Base-by-base conservation (phyloP, 331 rosid species). In the Rhamnella rubrinervis region DNA sequence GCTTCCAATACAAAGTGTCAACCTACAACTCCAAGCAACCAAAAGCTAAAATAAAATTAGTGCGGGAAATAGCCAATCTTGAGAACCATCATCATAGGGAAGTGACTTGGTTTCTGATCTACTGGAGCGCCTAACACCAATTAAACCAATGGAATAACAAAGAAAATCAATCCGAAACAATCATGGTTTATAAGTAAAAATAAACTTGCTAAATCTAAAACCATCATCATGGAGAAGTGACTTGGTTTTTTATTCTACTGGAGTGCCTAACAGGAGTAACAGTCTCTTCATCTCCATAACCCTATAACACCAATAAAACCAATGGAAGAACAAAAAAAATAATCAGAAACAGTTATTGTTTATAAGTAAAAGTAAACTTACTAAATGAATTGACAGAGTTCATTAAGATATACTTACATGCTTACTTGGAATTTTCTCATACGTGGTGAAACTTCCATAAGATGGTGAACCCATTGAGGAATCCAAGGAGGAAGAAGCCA, bases 221-320 rank as follows among this genome's bases (percentile, higher is more conserved):
- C 23, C 56, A 20, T 71, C 72, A 82, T 67, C 71, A 79, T 4
- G 89, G 81, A 68, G 91, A 84, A 56, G 85, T 82, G 49, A 70
- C 91, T 41, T 71, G 80, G 26, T 38, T 85, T 72, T 89, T 80
- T 50, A 88, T 75, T 71, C 96, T 84, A 73, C 86, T 88, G 0
- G 97, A 90, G 46, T 95, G 87, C 75, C 95, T 84, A 4, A 90
- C 97, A 0, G 97, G 98, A 65, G 98, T 92, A 4, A 85, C 59
- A 14, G 69, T 56, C 73, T 86, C 87, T 19, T 76, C 96, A 0
- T 87, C 92, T 1, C 80, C 78, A 13, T 52, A 63, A 11, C 81
- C 91, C 98, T 89, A 74, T 3, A 31, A 31, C 68, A 63, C 49
- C 58, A 53, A 19, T 41, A 55, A 44, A 75, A 40, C 44, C 72